These are phyloP conservation scores for Chlorella sp. DNA, from an alignment of 139 green algal genomes.

Conservation along the genomic window DNA sequence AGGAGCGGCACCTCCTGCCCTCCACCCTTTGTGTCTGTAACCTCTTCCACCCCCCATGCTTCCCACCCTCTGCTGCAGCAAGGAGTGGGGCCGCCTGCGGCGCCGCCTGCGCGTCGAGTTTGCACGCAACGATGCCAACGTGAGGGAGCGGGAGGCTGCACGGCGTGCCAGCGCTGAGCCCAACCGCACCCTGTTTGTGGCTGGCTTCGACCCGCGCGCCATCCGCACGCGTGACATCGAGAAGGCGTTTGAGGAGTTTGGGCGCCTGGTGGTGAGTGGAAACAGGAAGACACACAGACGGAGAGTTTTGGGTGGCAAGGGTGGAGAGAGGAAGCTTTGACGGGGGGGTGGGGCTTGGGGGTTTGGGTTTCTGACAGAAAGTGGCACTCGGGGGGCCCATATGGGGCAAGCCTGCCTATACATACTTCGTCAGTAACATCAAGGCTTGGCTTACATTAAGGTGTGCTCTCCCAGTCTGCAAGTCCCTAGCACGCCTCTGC, in stretches of 20 bases:
- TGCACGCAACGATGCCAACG: slow-evolving; percentile 69
- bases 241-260: slow-evolving; percentile 68
- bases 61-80: slow-evolving; percentile 35
- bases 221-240: slow-evolving; percentile 76
- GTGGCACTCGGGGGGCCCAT: no score
- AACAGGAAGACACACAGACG: no score
- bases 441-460: no score
- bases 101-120: slow-evolving; percentile 77
- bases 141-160: slow-evolving; percentile 49
- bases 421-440: no score
- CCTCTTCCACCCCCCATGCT: background rate
- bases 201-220: slow-evolving; percentile 72
- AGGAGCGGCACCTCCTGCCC: no score
- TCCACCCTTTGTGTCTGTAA: no score
- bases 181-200: slow-evolving; percentile 85
- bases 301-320: no score
- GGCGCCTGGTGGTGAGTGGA: slow-evolving; percentile 46
- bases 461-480: no score
- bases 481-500: no score
- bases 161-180: slow-evolving; percentile 54
- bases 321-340: background rate
- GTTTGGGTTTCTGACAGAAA: no score
- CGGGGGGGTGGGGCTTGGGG: background rate
- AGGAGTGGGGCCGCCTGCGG: slow-evolving; percentile 67
- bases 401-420: no score